These are phyloP conservation scores for Yamadazyma triangularis DNA, from an alignment of 1,139 yeast genomes.

Conservation along the genomic window DNA sequence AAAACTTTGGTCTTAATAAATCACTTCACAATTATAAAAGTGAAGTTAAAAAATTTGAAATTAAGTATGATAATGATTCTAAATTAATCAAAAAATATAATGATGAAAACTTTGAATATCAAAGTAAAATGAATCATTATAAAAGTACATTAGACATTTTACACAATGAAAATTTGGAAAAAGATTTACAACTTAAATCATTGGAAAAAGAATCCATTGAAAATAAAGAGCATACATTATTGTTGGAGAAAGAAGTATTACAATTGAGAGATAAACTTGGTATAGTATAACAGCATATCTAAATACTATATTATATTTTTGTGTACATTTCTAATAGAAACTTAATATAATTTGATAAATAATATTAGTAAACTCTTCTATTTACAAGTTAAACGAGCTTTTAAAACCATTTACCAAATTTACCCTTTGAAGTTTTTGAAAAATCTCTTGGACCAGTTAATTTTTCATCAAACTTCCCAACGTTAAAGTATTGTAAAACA, in stretches of 20 bases:
- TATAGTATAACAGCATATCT: constrained; percentile 9
- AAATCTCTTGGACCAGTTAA: constrained; percentile 1
- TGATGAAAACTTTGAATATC: constrained; percentile 45
- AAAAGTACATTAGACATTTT: constrained; percentile 31
- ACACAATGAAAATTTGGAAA: constrained; percentile 38
- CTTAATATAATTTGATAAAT: too few species aligned
- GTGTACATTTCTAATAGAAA: too few species aligned
- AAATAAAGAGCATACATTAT: constrained; percentile 48
- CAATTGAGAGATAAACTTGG: constrained; percentile 50
- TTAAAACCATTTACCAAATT: constrained; percentile 18
- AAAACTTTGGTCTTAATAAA: constrained; percentile 29
- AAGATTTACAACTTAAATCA: constrained; percentile 30
- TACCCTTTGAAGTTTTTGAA: constrained; percentile 27
- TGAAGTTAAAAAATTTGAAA: constrained; percentile 31
- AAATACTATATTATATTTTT: too few species aligned
- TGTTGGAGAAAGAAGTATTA: constrained; percentile 61
- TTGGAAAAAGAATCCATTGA: constrained; percentile 40
- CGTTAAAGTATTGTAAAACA: constrained; percentile 65
- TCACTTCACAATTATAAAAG: constrained; percentile 28
- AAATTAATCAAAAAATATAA: constrained; percentile 39
- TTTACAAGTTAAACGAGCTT: too few species aligned
- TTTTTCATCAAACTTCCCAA: constrained; percentile 45
- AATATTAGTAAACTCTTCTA: too few species aligned
- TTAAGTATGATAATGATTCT: constrained; percentile 33
- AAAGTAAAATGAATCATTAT: constrained; percentile 36